These are phyloP conservation scores for Davidsoniella eucalypti DNA, from an alignment of 2,329 filamentous ascomycete genomes.

Conservation along the genomic window DNA sequence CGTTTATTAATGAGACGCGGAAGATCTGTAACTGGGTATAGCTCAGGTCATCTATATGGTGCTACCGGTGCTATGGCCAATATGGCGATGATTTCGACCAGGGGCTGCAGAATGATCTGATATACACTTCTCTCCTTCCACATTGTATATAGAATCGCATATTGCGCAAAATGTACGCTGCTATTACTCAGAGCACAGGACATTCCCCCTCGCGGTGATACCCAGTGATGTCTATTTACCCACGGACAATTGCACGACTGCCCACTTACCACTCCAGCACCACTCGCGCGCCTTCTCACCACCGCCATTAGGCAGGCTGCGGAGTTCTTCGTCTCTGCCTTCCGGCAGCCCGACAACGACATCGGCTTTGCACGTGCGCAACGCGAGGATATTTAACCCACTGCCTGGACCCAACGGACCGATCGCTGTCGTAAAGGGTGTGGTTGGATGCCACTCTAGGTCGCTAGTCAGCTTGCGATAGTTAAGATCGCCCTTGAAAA, in stretches of 20 bases:
- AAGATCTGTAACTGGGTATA: no score
- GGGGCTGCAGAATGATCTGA: neutral
- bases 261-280: slow-evolving; percentile 95
- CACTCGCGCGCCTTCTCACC: slow-evolving; percentile 64
- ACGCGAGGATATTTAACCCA: slow-evolving; percentile 66
- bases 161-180: neutral
- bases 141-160: neutral
- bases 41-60: no score
- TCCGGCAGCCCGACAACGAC: slow-evolving; percentile 75
- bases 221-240: slow-evolving; percentile 11
- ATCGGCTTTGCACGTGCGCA: slow-evolving; percentile 93
- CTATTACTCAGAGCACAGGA: neutral
- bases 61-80: neutral
- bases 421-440: slow-evolving; percentile 68
- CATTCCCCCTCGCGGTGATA: neutral
- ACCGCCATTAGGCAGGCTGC: slow-evolving; percentile 48
- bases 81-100: neutral
- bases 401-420: slow-evolving; percentile 71
- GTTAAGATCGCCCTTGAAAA: slow-evolving; percentile 97
- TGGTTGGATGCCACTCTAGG: slow-evolving; percentile 72
- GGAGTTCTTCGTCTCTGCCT: slow-evolving; percentile 70
- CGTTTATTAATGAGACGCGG: no score
- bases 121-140: neutral
- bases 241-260: slow-evolving; percentile 63
- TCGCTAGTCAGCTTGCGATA: slow-evolving; percentile 87